Evolutionary conservation across 2,329 filamentous ascomycete species (phyloP), one percentile per base, ranked within the genome.

Genomic region (Pseudopithomyces chartarum): DNA sequence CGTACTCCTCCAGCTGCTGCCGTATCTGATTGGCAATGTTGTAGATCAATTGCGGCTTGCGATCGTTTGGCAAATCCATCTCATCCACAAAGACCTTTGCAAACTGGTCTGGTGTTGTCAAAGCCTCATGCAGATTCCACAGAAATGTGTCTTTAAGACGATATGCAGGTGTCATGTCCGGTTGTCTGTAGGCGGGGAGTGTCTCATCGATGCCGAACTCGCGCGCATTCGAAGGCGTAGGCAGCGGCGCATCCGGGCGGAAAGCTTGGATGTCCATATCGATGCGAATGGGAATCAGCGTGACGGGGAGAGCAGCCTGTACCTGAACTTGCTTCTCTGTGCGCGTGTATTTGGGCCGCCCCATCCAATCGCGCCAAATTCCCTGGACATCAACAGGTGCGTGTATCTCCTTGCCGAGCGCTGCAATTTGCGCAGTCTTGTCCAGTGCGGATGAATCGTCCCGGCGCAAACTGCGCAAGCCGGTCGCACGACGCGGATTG

Each of bases 331-430:
- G 87, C 64, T 83, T 81, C 64, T 87, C 85, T 49, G 85, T 85
- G 57, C 77, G 62, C 49, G 73, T 75, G 49, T 79, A 75, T 66
- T 81, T 82, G 11, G 80, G 81, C 77, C 94, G 92, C 58, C 90
- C 87, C 86, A 97, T 96, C 93, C 94, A 98, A 66, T 97, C 93
- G 71, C 94, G 86, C 87, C 92, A 97, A 68, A 97, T 90, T 57
- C 91, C 91, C 76, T 97, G 93, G 17, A 96, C 82, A 20, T 94
- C 86, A 15, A 97, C 90, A 0, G 94, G 94, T 64, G 82, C 81
- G 62, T 80, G 81, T 26, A 92, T 86, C 70, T 97, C 92, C 78
- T 95, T 96, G 62, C 91, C 92, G 59, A 94, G 82, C 75, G 91
- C 91, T 63, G 93, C 90, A 46, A 85, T 81, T 52, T 88, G 80